phyloP scores from a whole-genome alignment of 768 basidiomycete species.

The Phlebiopsis flavidoalba region DNA sequence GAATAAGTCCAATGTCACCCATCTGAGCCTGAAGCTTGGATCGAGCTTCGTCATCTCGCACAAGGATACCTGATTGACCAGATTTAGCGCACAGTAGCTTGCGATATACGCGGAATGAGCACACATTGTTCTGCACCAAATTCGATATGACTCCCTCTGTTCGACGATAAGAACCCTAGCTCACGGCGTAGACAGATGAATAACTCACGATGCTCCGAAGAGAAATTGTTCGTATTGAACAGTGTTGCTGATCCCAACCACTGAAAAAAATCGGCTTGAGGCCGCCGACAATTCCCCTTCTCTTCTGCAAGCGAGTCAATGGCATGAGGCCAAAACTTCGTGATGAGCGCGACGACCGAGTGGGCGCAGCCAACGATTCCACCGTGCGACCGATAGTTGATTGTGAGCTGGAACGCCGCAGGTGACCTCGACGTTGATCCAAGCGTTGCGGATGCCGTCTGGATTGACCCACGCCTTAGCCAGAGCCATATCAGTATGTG shows the following conservation, averaged over 20 bases:
- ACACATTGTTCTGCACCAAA: constrained; percentile 26
- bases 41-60: constrained; percentile 26
- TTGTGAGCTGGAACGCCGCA: constrained; percentile 26
- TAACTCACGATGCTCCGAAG: constrained; percentile 24
- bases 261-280: constrained; percentile 29
- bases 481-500: not conserved
- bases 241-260: constrained; percentile 21
- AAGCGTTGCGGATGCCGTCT: not conserved
- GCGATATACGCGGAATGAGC: not conserved
- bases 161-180: not conserved
- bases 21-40: constrained; percentile 21
- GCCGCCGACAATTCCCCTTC: constrained; percentile 25
- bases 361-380: constrained; percentile 31
- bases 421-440: constrained; percentile 7
- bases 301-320: constrained; percentile 28
- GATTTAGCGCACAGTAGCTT: not conserved
- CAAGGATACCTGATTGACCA: constrained; percentile 23
- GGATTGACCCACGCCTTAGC: not conserved
- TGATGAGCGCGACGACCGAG: constrained; percentile 27
- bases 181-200: not conserved
- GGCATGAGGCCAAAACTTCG: constrained; percentile 28
- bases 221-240: constrained; percentile 30
- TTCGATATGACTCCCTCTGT: constrained; percentile 20
- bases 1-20: constrained; percentile 24
- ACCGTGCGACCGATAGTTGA: constrained; percentile 32